Evolutionary conservation across 108 stramenopile species (phyloP).

Genomic region (Seminavis robusta): DNA sequence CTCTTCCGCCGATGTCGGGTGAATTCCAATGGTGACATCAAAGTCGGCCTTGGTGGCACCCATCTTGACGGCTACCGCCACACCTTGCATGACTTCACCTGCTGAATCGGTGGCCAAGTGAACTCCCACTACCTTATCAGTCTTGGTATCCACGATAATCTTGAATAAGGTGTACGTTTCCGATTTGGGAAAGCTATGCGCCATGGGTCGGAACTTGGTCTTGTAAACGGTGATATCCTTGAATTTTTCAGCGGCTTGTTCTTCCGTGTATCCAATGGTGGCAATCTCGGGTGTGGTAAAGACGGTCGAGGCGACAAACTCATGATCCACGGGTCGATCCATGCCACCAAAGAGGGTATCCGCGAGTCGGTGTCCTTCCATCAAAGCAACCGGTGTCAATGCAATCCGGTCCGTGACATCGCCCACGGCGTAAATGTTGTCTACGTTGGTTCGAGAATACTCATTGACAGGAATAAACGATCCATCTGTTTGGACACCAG

Average conservation of each 20-base stretch:
- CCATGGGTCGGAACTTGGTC: conserved; percentile 70
- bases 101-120: conserved; percentile 82
- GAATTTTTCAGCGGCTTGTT: conserved; percentile 68
- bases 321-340: conserved; percentile 77
- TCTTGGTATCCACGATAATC: conserved; percentile 59
- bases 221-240: conserved; percentile 70
- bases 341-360: conserved; percentile 85
- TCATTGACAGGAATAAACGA: conserved; percentile 65
- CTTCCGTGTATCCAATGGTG: conserved; percentile 84
- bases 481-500: conserved; percentile 33
- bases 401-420: conserved; percentile 84
- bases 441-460: conserved; percentile 63
- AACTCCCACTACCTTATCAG: conserved; percentile 45
- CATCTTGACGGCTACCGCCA: conserved; percentile 91
- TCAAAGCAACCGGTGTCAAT: conserved; percentile 83
- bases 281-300: conserved; percentile 90
- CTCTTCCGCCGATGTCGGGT: conserved; percentile 89
- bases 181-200: conserved; percentile 69
- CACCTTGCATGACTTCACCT: conserved; percentile 95
- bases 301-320: conserved; percentile 85
- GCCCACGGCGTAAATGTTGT: conserved; percentile 59
- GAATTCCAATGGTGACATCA: conserved; percentile 88
- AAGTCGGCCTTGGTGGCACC: conserved; percentile 92
- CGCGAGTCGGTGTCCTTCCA: conserved; percentile 77
- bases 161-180: conserved; percentile 71